Base-by-base conservation (phyloP, 2,329 filamentous ascomycete genomes). In the Eutypella sp. region DNA sequence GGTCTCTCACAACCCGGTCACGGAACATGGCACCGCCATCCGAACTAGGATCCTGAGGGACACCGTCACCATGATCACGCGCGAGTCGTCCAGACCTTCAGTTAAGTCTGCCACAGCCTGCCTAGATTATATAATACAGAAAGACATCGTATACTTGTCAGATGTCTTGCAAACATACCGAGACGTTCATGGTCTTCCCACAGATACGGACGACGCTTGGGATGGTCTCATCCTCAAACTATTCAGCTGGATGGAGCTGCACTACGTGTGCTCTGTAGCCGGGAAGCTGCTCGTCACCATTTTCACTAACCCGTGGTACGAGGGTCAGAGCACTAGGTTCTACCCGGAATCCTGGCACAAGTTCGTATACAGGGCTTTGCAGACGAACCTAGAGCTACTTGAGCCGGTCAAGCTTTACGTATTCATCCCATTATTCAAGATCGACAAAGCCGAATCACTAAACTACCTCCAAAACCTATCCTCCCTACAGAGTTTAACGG, bases 101-200 rank as follows among this genome's bases (percentile, higher is more conserved):
- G 81, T 82, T 34, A 89, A 89, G 60, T 85, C 85, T 29, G 79
- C 83, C 6, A 76, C 89, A 49, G 82, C 84, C 57, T 78, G 78
- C 15, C 67, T 89, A 31, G 81, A 85, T 40, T 76, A 83, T 56
- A 77, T 89, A 46, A 59, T 89, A 3, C 68, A 72, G 40, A 89
- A 86, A 60, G 67, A 71, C 2, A 70, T 83, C 11, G 65, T 85
- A 22, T 68, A 67, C 55, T 56, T 76, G 46, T 59, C 68, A 46
- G 67, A 78, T 47, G 62, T 81, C 25, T 61, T 67, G 10, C 54
- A 57, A 15, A 69, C 65, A 20, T 81, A 79, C 52, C 56, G 51
- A 29, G 54, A 59, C 19, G 55, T 63, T 8, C 60, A 64, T 15
- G 51, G 48, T 5, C 47, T 62, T 25, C 48, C 54, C 20, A 51